Evolutionary conservation across 1,284 basidiomycete species (phyloP).

Genomic region (Apiotrichum mycotoxinovorans): DNA sequence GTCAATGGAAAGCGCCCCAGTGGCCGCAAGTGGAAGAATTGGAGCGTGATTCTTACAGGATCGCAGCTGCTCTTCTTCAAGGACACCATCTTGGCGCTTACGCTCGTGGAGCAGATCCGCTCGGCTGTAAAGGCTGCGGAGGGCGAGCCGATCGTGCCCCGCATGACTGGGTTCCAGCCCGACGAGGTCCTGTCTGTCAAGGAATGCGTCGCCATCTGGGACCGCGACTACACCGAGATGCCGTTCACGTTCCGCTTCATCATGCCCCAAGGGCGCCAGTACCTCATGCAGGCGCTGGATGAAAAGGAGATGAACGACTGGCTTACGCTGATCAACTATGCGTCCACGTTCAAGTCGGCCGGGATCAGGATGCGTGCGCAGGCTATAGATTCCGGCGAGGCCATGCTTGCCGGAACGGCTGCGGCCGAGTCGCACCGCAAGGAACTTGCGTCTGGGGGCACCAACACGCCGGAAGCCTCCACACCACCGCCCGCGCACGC

Average conservation of each 20-base stretch:
- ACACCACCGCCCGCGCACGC: not conserved
- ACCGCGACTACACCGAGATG: constrained; percentile 72
- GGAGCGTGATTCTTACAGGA: constrained; percentile 79
- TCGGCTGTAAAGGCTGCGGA: constrained; percentile 12
- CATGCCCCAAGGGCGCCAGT: constrained; percentile 66
- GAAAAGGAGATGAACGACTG: constrained; percentile 82
- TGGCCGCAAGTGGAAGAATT: constrained; percentile 83
- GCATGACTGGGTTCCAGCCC: constrained; percentile 66
- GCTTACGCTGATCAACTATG: constrained; percentile 92
- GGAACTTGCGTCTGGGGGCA: constrained; percentile 22
- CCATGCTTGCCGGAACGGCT: constrained; percentile 72
- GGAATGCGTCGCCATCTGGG: constrained; percentile 73
- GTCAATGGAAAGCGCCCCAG: constrained; percentile 72
- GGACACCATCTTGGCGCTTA: constrained; percentile 66
- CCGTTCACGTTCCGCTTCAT: constrained; percentile 73
- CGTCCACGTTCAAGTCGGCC: constrained; percentile 80
- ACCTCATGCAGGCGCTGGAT: constrained; percentile 70
- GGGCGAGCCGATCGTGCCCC: constrained; percentile 18
- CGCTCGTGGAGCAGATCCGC: constrained; percentile 58
- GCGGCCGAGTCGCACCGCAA: constrained; percentile 69
- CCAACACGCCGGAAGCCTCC: not conserved
- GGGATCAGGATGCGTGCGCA: constrained; percentile 77
- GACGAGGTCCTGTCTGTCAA: constrained; percentile 82
- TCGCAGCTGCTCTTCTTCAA: constrained; percentile 91
- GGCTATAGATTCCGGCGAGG: constrained; percentile 65